phyloP scores from a whole-genome alignment of 805 yeast genomes.

The Yamadazyma tumulicola region DNA sequence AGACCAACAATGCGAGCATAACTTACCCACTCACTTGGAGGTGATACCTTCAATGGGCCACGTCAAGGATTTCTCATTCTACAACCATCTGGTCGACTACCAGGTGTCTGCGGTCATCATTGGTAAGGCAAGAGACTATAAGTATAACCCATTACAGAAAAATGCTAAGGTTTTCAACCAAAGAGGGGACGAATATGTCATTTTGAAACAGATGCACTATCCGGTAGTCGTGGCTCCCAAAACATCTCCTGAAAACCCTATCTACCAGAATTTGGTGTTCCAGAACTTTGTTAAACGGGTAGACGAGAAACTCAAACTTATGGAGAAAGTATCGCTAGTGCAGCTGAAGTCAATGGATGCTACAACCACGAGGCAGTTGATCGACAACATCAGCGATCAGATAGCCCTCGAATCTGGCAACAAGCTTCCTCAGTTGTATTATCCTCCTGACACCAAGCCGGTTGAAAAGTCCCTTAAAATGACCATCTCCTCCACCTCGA shows the following conservation, averaged over 20 bases:
- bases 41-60: slow-evolving; percentile 37
- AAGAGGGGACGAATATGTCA: slow-evolving; percentile 38
- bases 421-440: slow-evolving; percentile 22
- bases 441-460: slow-evolving; percentile 7
- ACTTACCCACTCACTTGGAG: slow-evolving; percentile 28
- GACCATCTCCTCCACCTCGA: not conserved
- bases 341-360: not conserved
- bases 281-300: slow-evolving; percentile 23
- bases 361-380: not conserved
- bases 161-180: slow-evolving; percentile 28
- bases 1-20: slow-evolving; percentile 36
- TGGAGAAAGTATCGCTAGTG: not conserved
- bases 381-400: not conserved
- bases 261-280: slow-evolving; percentile 19
- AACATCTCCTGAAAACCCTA: slow-evolving; percentile 7
- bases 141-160: slow-evolving; percentile 14
- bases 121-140: slow-evolving; percentile 34
- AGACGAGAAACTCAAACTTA: slow-evolving; percentile 21
- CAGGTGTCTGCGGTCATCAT: slow-evolving; percentile 35
- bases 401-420: slow-evolving; percentile 1
- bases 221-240: slow-evolving; percentile 5
- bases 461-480: not conserved
- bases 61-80: slow-evolving; percentile 25
- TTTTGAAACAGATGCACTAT: slow-evolving; percentile 25
- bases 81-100: slow-evolving; percentile 26